Base-by-base conservation (phyloP, 352 stramenopile genomes). In the Globisporangium carolinianum region DNA sequence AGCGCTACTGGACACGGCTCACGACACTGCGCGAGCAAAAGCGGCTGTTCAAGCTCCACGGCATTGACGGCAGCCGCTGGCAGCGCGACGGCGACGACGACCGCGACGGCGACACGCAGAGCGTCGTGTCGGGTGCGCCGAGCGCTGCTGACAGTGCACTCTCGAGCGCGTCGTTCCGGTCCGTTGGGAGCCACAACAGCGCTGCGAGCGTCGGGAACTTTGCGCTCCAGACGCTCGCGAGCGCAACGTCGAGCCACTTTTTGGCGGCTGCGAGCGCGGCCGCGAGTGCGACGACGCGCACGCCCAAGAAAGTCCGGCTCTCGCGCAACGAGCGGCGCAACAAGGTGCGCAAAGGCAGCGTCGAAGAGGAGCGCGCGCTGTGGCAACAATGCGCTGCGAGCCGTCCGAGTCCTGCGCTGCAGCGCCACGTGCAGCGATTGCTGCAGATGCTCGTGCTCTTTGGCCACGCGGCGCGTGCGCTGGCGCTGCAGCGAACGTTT, bases 141-240 rank as follows among this genome's bases (percentile, higher is more conserved):
- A 87, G 75, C 36, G 69, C 71, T 10, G 75, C 72, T 1, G 68
- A 84, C 18, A 89, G 79, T 36, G 81, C 78, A 51, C 61, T 87
- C n/a, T 89, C 78, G 14, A 73, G 71, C 32, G 67, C 69, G 38
- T 88, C 77, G 12, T 69, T 83, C 58, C 81, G 76, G 55, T 90
- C 79, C 0, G 75, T 92, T 7, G 83, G 83, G 38, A 92, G 83
- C 62, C 83, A 92, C 72, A 92, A 92, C 60, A 89, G 73, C 46
- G 72, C 75, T 15, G 53, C 66, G 39, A 76, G 65, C 50, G 84
- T 87, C 41, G 79, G 79, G 10, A 90, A 90, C 55, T 90, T 90
- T 55, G 66, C 75, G 14, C 80, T 83, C 67, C 71, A 87, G 63
- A 70, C 65, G 17, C 63, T 88, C 24, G 66, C 76, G 15, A 59